Evolutionary conservation across 2,329 filamentous ascomycete genomes (phyloP).

Genomic region (Alternaria atra): DNA sequence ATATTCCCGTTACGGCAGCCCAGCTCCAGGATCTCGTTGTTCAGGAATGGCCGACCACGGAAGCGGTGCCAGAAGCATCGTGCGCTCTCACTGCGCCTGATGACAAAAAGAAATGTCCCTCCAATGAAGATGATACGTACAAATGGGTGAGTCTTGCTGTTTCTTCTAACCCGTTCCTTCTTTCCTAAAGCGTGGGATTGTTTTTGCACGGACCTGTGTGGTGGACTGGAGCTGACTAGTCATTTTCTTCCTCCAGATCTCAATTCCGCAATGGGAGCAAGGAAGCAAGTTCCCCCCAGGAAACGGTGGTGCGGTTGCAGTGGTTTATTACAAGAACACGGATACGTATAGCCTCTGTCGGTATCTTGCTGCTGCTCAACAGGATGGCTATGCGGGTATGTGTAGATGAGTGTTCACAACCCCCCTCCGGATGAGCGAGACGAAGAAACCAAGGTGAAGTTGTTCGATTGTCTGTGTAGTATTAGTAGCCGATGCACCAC

Average conservation of each 20-base stretch:
- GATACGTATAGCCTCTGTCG: slow-evolving; percentile 13
- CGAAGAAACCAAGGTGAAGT: neutral
- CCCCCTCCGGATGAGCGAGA: neutral
- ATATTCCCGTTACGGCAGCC: neutral
- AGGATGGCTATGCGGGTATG: neutral
- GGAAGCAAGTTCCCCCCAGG: neutral
- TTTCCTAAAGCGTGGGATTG: too few species aligned
- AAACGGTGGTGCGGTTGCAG: neutral
- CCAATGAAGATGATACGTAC: neutral
- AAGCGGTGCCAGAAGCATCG: neutral
- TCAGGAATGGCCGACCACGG: neutral
- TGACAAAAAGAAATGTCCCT: neutral
- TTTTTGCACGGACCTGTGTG: too few species aligned
- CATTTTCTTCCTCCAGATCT: neutral
- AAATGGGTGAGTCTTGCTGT: neutral
- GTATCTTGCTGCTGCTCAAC: neutral
- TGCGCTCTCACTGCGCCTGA: neutral
- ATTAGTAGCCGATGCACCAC: too few species aligned
- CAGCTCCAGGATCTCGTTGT: neutral
- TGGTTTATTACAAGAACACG: slow-evolving; percentile 12
- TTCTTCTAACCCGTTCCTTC: too few species aligned
- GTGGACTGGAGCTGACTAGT: neutral
- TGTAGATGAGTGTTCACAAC: neutral
- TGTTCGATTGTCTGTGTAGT: neutral
- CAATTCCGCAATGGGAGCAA: neutral